Conservation (phyloP, 345 rosid genomes). For the Populus simonii region DNA sequence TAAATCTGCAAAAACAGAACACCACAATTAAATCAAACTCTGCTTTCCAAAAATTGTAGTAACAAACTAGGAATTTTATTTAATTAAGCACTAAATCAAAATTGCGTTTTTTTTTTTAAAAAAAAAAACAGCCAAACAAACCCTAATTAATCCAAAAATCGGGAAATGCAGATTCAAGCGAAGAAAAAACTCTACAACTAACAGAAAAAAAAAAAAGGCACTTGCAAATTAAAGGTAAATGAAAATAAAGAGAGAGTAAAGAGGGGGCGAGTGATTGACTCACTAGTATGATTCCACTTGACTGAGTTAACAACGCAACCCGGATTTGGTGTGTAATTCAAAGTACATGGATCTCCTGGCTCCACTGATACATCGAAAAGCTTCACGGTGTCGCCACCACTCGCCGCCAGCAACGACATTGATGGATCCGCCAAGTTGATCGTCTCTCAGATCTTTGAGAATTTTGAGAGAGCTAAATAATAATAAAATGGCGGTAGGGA, state of each 20-base stretch:
- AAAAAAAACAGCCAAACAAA: conserved; percentile 9
- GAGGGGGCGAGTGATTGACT: conserved; percentile 21
- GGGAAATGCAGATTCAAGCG: neutral
- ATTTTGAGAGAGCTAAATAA: neutral
- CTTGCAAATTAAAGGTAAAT: neutral
- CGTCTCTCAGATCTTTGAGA: conserved; percentile 4
- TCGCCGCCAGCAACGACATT: conserved; percentile 61
- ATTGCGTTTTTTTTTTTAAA: neutral
- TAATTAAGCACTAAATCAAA: neutral
- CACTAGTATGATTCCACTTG: conserved; percentile 96
- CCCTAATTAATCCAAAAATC: neutral
- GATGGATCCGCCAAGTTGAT: conserved; percentile 67
- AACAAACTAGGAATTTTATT: neutral
- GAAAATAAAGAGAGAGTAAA: neutral
- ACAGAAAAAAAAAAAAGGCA: neutral
- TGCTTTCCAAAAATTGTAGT: neutral
- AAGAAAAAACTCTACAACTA: neutral
- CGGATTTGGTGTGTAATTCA: conserved; percentile 75
- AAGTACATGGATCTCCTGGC: conserved; percentile 74
- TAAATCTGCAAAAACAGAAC: conserved; percentile 54
- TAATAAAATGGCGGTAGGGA: neutral
- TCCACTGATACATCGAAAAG: conserved; percentile 71
- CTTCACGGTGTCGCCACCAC: conserved; percentile 90
- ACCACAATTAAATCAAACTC: neutral
- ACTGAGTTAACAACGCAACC: conserved; percentile 70